Conservation (phyloP, 2,329 filamentous ascomycete species). For the Tolypocladium nubicola region DNA sequence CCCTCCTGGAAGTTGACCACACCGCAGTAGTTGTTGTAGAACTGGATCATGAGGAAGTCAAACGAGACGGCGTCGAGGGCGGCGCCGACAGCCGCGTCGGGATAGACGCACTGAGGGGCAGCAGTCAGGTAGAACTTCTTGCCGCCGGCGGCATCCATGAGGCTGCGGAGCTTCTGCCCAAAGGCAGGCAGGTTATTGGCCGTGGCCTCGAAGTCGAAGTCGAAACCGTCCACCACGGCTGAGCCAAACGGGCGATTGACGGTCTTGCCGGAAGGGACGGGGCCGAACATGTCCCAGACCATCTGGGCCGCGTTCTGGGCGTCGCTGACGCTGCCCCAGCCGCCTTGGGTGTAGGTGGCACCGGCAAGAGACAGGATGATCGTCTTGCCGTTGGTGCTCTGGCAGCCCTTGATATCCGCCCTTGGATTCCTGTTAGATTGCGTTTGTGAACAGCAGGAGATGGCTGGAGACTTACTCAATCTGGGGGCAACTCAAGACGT, state of each 20-base stretch:
- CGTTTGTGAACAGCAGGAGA: conserved; percentile 20
- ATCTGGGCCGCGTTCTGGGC: conserved; percentile 47
- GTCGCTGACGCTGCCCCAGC: conserved; percentile 42
- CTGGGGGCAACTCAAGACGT: conserved; percentile 49
- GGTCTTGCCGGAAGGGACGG: conserved; percentile 28
- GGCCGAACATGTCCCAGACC: conserved; percentile 64
- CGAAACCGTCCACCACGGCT: conserved; percentile 61
- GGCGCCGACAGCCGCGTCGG: conserved; percentile 47
- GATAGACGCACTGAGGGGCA: conserved; percentile 58
- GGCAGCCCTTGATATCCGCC: conserved; percentile 44
- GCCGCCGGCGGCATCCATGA: conserved; percentile 39
- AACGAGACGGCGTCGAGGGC: conserved; percentile 46
- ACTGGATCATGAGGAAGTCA: conserved; percentile 54
- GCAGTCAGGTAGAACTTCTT: conserved; percentile 54
- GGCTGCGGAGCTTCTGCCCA: conserved; percentile 42
- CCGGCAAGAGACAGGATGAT: conserved; percentile 65
- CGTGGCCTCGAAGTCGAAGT: conserved; percentile 61
- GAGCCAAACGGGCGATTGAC: conserved; percentile 55
- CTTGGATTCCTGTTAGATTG: not conserved
- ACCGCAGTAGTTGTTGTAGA: conserved; percentile 62
- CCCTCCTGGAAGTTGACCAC: conserved; percentile 38
- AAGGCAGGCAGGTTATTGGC: conserved; percentile 52
- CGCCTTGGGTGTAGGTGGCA: conserved; percentile 57
- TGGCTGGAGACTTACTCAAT: conserved; percentile 41
- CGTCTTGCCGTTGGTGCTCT: conserved; percentile 52